A percentile compares a stretch with the other conserved stretches of the same genome.
Evolutionary conservation across 441 rosid genomes (phyloP).

Genomic region (Biscutella laevigata): DNA sequence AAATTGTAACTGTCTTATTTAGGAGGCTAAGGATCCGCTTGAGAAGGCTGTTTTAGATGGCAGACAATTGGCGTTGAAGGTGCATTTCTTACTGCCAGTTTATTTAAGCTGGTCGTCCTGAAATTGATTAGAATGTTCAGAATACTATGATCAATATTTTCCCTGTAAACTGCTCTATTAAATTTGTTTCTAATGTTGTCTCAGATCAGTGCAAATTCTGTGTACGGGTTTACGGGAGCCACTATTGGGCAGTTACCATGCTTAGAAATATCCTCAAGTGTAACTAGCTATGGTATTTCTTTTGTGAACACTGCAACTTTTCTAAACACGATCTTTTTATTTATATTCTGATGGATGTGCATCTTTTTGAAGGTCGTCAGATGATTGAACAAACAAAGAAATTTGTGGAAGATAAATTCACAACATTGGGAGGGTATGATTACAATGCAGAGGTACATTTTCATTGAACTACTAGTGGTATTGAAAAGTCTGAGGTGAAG

Average conservation of each 20-base stretch:
- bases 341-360: conserved; percentile 27
- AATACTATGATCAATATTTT: background rate
- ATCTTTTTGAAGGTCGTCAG: conserved; percentile 63
- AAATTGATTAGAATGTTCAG: background rate
- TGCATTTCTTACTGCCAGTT: conserved; percentile 20
- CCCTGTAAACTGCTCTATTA: conserved; percentile 9
- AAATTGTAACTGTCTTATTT: conserved; percentile 23
- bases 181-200: conserved; percentile 21
- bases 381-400: conserved; percentile 97
- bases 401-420: conserved; percentile 86
- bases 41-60: conserved; percentile 98
- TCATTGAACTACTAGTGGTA: conserved; percentile 9
- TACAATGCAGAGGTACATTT: conserved; percentile 76
- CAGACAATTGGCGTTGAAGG: conserved; percentile 94
- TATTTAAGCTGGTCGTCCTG: conserved; percentile 1
- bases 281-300: conserved; percentile 88
- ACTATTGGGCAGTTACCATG: conserved; percentile 92
- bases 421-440: conserved; percentile 61
- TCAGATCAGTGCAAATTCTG: conserved; percentile 97
- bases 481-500: conserved; percentile 1
- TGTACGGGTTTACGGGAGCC: conserved; percentile 97
- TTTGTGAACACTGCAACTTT: conserved; percentile 1
- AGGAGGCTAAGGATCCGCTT: conserved; percentile 97
- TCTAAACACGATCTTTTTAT: conserved; percentile 2
- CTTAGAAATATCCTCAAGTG: conserved; percentile 93